Conservation (phyloP, 2,329 filamentous ascomycete species). For the Aspergillus quadrilineatus region DNA sequence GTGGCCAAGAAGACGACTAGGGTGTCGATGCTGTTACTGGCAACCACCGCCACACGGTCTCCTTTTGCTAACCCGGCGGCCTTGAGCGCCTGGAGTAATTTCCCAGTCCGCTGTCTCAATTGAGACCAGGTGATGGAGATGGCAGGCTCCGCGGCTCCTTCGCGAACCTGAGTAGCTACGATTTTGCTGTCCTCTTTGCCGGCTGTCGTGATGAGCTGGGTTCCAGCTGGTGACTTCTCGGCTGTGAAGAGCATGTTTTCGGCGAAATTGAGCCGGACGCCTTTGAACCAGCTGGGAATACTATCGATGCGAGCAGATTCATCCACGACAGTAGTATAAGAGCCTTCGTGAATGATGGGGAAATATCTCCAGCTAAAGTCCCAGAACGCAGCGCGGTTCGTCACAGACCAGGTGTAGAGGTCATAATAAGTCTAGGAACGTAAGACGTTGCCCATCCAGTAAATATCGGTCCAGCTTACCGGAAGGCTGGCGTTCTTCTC, state of each 20-base stretch:
- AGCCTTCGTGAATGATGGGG: slow-evolving; percentile 63
- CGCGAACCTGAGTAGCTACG: slow-evolving; percentile 65
- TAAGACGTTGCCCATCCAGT: neutral
- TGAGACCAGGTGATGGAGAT: slow-evolving; percentile 66
- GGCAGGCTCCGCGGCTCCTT: slow-evolving; percentile 31
- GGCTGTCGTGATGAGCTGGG: slow-evolving; percentile 5
- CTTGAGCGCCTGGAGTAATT: slow-evolving; percentile 62
- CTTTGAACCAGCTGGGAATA: slow-evolving; percentile 70
- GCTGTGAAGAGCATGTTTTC: slow-evolving; percentile 73
- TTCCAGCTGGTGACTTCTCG: slow-evolving; percentile 7
- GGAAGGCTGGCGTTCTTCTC: slow-evolving; percentile 58
- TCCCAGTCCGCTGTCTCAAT: slow-evolving; percentile 59
- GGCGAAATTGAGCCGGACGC: slow-evolving; percentile 71
- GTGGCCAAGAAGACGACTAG: slow-evolving; percentile 11
- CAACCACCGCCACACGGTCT: slow-evolving; percentile 73
- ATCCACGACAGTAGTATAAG: slow-evolving; percentile 63
- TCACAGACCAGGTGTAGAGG: slow-evolving; percentile 68
- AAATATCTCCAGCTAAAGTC: slow-evolving; percentile 60
- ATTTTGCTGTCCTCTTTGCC: slow-evolving; percentile 62
- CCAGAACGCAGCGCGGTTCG: slow-evolving; percentile 65
- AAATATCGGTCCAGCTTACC: slow-evolving; percentile 38
- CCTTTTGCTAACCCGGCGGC: slow-evolving; percentile 66
- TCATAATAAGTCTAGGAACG: slow-evolving; percentile 42
- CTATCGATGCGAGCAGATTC: slow-evolving; percentile 67
- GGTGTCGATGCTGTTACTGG: slow-evolving; percentile 62